Evolutionary conservation across 1,284 basidiomycete genomes (phyloP), one percentile per base, ranked within the genome.

Genomic region (Afroboletus lepidellus): DNA sequence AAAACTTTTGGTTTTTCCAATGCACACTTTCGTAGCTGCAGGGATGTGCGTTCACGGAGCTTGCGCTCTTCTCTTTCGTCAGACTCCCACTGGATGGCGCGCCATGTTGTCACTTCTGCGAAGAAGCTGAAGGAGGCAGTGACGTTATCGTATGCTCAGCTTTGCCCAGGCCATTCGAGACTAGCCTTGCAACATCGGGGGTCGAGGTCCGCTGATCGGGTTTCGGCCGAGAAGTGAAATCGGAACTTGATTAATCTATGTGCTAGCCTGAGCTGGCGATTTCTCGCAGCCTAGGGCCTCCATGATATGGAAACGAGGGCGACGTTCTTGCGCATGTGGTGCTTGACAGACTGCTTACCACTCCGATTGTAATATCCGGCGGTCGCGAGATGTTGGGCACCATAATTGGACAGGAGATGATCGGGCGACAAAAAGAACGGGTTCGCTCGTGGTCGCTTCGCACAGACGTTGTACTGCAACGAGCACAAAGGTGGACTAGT

Each of bases 1-100:
- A 21, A 39, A 42, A 33, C 33, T 43, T 32, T 48, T 38, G 20
- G 43, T 41, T 59, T 55, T 53, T 53, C 39, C 57, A 59, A 59
- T 45, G n/a, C 9, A 8, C 12, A 12, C 11, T 29, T 29, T 12
- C 27, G 29, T n/a, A 30, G n/a, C 20, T 12, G n/a, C 20, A 51
- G 25, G 37, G 51, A 12, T 21, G 39, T 30, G 25, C 2, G n/a
- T 33, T 6, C 8, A 33, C 8, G 15, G 33, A 18, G 13, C n/a
- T 34, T 18, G 18, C 3, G n/a, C n/a, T n/a, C n/a, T n/a, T n/a
- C 24, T 12, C n/a, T 29, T 15, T 27, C 24, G 33, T 37, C 16
- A 20, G 24, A 21, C 24, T 27, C 16, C 23, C 33, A 37, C 34
- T 38, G 30, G 13, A 16, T 21, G 15, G 24, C 20, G 20, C 20